Evolutionary conservation across 495 filamentous ascomycete genomes (phyloP).

Genomic region (Talaromyces liani): DNA sequence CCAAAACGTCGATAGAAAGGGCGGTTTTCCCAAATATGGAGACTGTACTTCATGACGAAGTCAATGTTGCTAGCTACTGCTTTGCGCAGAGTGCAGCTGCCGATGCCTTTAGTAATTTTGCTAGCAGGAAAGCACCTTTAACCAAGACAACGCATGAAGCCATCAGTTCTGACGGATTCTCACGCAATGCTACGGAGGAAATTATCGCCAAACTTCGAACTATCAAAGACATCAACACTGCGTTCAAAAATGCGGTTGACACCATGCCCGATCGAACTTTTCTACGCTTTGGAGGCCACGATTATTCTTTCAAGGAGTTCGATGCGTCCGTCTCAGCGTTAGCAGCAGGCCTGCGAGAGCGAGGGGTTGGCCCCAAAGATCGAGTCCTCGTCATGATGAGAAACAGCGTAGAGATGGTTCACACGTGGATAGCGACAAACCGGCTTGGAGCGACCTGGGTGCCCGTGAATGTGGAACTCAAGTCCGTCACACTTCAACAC

Average conservation of each 20-base stretch:
- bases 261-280: constrained; percentile 6
- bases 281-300: constrained; percentile 5
- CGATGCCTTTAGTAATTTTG: constrained; percentile 5
- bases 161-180: not conserved
- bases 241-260: constrained; percentile 3
- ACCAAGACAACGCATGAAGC: constrained; percentile 3
- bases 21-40: constrained; percentile 4
- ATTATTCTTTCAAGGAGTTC: constrained; percentile 5
- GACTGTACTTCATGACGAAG: constrained; percentile 5
- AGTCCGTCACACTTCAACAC: constrained; percentile 5
- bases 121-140: constrained; percentile 1
- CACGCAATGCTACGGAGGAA: constrained; percentile 3
- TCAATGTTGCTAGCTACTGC: constrained; percentile 7
- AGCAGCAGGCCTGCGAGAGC: constrained; percentile 1
- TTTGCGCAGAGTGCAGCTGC: constrained; percentile 6
- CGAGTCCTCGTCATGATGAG: constrained; percentile 5
- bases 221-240: constrained; percentile 8
- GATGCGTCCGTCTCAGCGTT: constrained; percentile 5
- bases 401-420: constrained; percentile 6
- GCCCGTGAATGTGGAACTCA: constrained; percentile 6
- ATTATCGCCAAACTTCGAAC: not conserved
- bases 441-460: constrained; percentile 5
- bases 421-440: constrained; percentile 5
- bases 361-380: constrained; percentile 1
- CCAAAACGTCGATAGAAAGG: constrained; percentile 5